Evolutionary conservation across 2,329 filamentous ascomycete genomes (phyloP), one percentile per base, ranked within the genome.

Genomic region (Phyllosticta citribraziliensis): DNA sequence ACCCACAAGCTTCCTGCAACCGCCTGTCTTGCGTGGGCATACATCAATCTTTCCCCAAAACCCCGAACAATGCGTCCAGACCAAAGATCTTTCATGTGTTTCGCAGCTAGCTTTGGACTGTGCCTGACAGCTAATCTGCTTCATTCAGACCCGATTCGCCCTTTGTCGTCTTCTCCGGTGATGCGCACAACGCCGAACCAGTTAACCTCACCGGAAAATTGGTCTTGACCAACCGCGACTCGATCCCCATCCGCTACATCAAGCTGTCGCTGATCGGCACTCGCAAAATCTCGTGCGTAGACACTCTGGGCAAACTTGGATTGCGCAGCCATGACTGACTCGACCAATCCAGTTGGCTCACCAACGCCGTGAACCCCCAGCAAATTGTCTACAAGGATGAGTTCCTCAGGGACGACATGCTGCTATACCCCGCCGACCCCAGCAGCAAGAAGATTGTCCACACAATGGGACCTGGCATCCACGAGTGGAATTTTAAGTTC

Each of bases 401-500:
- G n/a, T 78, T 79, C 66, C 73, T 77, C 69, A 71, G 73, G 65
- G 74, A 79, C 60, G 75, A 75, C 64, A 69, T 75, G 63, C 72
- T 70, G 60, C 69, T 80, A 30, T 78, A 77, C 63, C 76, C 77
- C 52, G 70, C 77, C 63, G 76, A 75, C 61, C 70, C 68, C 33
- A 66, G 64, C 62, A 71, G 67, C 62, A 68, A 69, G 60, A 72
- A 71, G 61, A 71, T 70, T 58, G 67, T 78, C 47, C 78, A 80
- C 72, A 79, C 79, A 65, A 74, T 80, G 69, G 79, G 77, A 65
- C 74, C 77, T 5, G 78, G 78, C 27, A 66, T 72, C 58, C 77
- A 80, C 65, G 78, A 79, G 67, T 80, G 78, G 77, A 73, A 76
- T 30, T 80, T 80, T 66, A 75, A 75, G 64, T 80, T 80, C 67